These are phyloP conservation scores for Microbotryum saponariae DNA, from an alignment of 1,284 basidiomycete genomes.

Conservation along the genomic window DNA sequence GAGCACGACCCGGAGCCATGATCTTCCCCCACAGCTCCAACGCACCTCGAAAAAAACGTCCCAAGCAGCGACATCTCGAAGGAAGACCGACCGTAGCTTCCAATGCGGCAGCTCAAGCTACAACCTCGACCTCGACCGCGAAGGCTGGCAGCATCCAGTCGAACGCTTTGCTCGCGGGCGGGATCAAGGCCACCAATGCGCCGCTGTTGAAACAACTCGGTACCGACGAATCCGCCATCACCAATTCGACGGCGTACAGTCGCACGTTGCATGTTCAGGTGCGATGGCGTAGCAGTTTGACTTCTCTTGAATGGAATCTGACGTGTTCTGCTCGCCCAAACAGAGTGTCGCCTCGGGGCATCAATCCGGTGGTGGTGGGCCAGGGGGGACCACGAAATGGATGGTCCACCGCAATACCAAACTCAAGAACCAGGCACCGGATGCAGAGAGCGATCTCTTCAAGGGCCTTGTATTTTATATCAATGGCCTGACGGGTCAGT, in stretches of 20 bases:
- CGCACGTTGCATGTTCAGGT: conserved; percentile 13
- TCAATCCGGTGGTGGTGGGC: conserved; percentile 20
- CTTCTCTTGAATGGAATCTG: not conserved
- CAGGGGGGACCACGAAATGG: conserved; percentile 1
- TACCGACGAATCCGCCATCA: conserved; percentile 21
- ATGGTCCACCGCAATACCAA: conserved; percentile 20
- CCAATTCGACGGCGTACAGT: conserved; percentile 13
- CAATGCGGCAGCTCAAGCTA: no score
- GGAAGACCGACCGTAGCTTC: no score
- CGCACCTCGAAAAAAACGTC: no score
- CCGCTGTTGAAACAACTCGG: conserved; percentile 13
- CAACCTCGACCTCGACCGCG: no score
- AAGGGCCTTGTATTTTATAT: conserved; percentile 18
- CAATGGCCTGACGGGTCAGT: conserved; percentile 22
- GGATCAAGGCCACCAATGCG: conserved; percentile 5
- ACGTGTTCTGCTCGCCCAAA: no score
- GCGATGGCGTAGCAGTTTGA: not conserved
- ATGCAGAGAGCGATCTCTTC: conserved; percentile 8
- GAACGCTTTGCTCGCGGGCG: conserved; percentile 4
- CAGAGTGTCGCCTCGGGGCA: conserved; percentile 27
- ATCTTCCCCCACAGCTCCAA: no score
- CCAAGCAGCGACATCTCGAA: no score
- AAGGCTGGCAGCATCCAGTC: no score
- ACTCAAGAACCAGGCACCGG: conserved; percentile 16
- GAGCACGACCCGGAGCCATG: no score